Base-by-base conservation (phyloP, 441 rosid genomes). In the Euphorbia corollata region DNA sequence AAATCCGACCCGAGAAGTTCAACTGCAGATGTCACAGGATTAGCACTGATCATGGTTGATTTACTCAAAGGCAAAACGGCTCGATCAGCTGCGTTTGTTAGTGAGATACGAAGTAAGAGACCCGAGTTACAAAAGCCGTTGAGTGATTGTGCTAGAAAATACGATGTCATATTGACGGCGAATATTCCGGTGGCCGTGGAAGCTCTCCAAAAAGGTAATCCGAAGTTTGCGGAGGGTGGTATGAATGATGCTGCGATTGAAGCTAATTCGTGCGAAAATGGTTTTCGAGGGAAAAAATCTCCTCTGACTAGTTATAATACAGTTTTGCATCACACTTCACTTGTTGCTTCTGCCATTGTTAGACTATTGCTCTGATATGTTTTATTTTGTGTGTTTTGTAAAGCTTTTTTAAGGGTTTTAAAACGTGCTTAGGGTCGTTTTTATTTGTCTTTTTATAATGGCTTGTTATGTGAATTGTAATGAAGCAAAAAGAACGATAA, bases 211-310 rank as follows among this genome's bases (percentile, higher is more conserved):
- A 54, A 39, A 5, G 81, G 79, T 19, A 38, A 70, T 34, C 71
- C 73, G 19, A 74, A 72, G 12, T 77, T 72, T 34, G 83, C 77
- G 0, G 69, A 64, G 56, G 15, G 11, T 20, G 77, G 70, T 8
- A 18, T 75, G 2, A 38, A 68, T 47, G 77, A 77, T 67, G 81
- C 75, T 41, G 81, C 83, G 7, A 7, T 18, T 16, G 79, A 69
- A 61, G 77, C 77, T 51, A 67, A 20, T 39, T 64, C 64, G 1
- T 80, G 83, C 24, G 83, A 80, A 48, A 63, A 43, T 10, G 61
- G 50, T 9, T 80, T 80, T 20, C 16, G 53, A 0, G 68, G 73
- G 5, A 68, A 38, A 38, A 38, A 70, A 63, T 80, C 83, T 1
- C 77, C 83, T 1, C 13, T 80, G 9, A 34, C 79, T 5, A 58